Base-by-base conservation (phyloP, 257 asterid species). In the Plectranthus barbatus region DNA sequence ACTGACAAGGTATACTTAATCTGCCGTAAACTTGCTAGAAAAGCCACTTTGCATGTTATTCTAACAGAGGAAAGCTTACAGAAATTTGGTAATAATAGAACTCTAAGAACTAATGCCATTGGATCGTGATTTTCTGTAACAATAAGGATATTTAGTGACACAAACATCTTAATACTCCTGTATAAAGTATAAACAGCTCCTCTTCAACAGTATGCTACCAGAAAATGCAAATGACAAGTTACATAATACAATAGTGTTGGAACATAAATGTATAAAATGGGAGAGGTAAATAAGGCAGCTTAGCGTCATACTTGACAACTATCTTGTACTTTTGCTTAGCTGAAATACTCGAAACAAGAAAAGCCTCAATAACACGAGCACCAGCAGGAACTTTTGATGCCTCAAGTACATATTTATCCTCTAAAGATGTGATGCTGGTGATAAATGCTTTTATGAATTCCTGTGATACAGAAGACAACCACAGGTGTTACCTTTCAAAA, bases 321-420 rank as follows among this genome's bases (percentile, higher is more conserved):
- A 93, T 57, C 80, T 80, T 90, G 76, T 89, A 78, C 69, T 87
- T 93, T 56, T 81, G 90, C 81, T 90, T 90, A 31, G 79, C 78
- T 2, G 95, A 78, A 70, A 81, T 81, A 73, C 76, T 79, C 19
- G 99, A 85, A 71, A 54, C 68, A 58, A 93, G 91, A 70, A 93
- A 93, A 60, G 95, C 93, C 80, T 93, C 99, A 50, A 93, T 71
- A 68, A 87, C 96, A 56, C 96, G 93, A 60, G 91, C 79, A 62
- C 99, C 97, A 68, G 90, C 72, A 20, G 95, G 79, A 69, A 87
- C 88, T 77, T 87, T 87, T 34, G 84, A 75, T 60, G 87, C 84
- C 76, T 76, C 77, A 64, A 90, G 86, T 70, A 83, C 79, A 48
- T 82, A 86, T 54, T 67, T 70, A 14, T 66, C 90, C 71, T 93